phyloP scores from a whole-genome alignment of 2,329 filamentous ascomycete species.

The Aspergillus fructus region DNA sequence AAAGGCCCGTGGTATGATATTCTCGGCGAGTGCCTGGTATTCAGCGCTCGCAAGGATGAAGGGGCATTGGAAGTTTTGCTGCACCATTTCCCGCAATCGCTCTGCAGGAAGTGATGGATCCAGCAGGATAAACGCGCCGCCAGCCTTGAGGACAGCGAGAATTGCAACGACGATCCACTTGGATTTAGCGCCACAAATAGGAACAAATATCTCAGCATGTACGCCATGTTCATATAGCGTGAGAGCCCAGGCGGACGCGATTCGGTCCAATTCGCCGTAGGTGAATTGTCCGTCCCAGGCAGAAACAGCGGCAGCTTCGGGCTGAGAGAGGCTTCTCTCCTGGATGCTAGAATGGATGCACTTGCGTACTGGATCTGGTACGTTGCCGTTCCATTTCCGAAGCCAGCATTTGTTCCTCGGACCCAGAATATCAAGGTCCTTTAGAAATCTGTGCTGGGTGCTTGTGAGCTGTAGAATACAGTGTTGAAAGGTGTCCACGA shows the following conservation, averaged over 20 bases:
- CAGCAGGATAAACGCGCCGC: neutral
- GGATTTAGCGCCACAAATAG: neutral
- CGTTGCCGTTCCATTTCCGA: neutral
- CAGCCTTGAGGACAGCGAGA: neutral
- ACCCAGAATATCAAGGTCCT: neutral
- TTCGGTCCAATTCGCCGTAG: neutral
- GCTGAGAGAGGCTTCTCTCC: neutral
- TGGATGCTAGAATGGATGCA: neutral
- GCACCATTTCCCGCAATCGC: neutral
- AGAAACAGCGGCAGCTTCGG: neutral
- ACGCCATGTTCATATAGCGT: neutral
- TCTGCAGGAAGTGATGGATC: constrained; percentile 1
- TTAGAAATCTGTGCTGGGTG: neutral
- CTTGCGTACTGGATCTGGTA: neutral
- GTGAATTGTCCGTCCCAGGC: constrained; percentile 4
- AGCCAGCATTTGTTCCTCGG: neutral
- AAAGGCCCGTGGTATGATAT: neutral
- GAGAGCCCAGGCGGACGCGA: neutral
- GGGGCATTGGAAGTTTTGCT: neutral
- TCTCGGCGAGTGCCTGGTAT: neutral
- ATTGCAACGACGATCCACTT: neutral
- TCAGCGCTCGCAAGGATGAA: neutral
- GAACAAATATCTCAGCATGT: neutral
- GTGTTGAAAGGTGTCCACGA: neutral
- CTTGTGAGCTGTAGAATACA: neutral